Evolutionary conservation across 75 land plant species (phyloP).

Genomic region (Chamaecyparis obtusa): DNA sequence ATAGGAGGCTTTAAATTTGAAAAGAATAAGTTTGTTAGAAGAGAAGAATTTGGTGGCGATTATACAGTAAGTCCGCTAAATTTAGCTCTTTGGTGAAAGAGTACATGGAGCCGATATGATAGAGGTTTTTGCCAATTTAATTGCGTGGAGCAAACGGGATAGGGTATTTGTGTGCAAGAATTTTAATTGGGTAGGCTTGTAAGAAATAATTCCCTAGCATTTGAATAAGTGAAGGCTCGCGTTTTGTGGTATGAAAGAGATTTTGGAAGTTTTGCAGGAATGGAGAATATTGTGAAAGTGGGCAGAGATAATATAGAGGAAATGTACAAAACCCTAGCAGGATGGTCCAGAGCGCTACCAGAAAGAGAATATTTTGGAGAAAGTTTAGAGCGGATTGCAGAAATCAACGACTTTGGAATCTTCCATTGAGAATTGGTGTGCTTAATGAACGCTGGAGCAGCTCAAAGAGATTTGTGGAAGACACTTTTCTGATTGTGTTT

Average conservation of each 20-base stretch:
- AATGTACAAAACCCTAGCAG: constrained; percentile 8
- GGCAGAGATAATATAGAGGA: not conserved
- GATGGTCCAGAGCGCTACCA: not conserved
- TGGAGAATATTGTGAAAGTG: not conserved
- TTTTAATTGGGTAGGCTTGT: not conserved
- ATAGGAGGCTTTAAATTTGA: not conserved
- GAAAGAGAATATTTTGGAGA: not conserved
- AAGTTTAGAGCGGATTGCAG: not conserved
- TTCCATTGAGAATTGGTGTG: constrained; percentile 3
- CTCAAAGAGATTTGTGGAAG: not conserved
- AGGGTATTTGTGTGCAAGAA: not conserved
- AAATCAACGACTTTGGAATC: constrained; percentile 6
- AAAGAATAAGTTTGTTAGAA: not conserved
- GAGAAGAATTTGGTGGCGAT: constrained; percentile 1
- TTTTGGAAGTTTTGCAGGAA: not conserved
- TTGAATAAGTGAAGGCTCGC: not conserved
- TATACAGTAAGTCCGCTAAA: not conserved
- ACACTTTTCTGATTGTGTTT: not conserved
- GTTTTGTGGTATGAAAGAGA: constrained; percentile 6
- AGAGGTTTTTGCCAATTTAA: constrained; percentile 3
- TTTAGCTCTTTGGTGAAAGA: not conserved
- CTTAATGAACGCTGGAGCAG: not conserved
- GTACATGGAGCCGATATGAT: not conserved
- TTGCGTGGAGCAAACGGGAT: not conserved
- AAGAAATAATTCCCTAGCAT: not conserved